Conservation (phyloP, 768 basidiomycete species). For the Leccinum pellstonianum region DNA sequence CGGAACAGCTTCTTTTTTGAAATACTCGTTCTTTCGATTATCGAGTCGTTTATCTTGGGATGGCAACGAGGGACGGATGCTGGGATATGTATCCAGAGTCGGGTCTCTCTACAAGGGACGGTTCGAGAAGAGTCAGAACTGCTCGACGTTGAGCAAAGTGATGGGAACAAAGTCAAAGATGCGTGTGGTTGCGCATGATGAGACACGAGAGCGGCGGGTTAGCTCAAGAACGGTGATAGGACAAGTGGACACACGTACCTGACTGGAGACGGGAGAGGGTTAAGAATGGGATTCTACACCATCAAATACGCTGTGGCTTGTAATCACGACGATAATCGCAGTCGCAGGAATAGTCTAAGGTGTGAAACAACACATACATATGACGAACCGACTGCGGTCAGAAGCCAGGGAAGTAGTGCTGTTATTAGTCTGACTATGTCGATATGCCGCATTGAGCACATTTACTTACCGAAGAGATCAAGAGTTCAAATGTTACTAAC, state of each 20-base stretch:
- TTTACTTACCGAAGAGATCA: no score
- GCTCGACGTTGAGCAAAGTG: not conserved
- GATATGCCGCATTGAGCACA: no score
- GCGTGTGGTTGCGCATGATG: not conserved
- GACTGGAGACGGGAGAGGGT: not conserved
- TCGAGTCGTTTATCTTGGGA: not conserved
- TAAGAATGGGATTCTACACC: no score
- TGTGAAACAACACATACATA: slow-evolving; percentile 12
- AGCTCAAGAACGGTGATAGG: not conserved
- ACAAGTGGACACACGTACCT: not conserved
- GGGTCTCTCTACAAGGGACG: not conserved
- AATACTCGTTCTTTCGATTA: not conserved
- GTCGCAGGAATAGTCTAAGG: slow-evolving; percentile 12
- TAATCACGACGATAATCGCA: slow-evolving; percentile 16
- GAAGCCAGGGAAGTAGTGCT: not conserved
- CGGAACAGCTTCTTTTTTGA: not conserved
- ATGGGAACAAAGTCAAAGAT: not conserved
- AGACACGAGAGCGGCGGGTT: not conserved
- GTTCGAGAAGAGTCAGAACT: not conserved
- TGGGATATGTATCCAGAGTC: not conserved
- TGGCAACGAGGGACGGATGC: not conserved
- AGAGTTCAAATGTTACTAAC: not conserved
- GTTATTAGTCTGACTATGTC: no score
- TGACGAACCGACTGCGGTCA: slow-evolving; percentile 14
- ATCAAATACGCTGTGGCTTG: slow-evolving; percentile 8